Conservation (phyloP, 352 stramenopile species). For the Pythium volutum region DNA sequence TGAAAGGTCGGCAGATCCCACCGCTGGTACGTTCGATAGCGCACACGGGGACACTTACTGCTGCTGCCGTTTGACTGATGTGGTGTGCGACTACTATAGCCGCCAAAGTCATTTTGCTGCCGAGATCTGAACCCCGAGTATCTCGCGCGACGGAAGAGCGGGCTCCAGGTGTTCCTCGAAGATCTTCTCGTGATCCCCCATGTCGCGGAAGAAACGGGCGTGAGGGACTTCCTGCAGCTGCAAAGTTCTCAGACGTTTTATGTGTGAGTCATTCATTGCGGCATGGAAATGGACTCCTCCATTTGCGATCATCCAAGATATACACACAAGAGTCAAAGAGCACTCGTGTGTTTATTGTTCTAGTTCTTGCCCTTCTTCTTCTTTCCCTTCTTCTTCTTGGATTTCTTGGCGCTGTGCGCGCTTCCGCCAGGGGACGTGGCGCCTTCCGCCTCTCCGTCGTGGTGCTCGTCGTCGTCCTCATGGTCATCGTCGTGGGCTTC, state of each 20-base stretch:
- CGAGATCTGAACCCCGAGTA: constrained; percentile 75
- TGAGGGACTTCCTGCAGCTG: constrained; percentile 64
- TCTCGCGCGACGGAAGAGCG: constrained; percentile 42
- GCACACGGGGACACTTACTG: neutral
- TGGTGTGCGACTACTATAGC: constrained; percentile 22
- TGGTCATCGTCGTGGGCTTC: neutral
- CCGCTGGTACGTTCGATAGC: constrained; percentile 26
- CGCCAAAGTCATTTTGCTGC: constrained; percentile 70
- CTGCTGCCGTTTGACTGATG: neutral
- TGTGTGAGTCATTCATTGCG: constrained; percentile 24
- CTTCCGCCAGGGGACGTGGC: constrained; percentile 20
- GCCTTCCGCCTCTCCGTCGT: constrained; percentile 23
- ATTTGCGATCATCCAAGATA: too few relatives aligned
- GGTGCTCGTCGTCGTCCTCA: constrained; percentile 7
- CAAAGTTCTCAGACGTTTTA: constrained; percentile 61
- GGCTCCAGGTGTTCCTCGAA: constrained; percentile 57
- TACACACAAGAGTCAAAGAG: neutral
- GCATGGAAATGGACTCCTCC: neutral
- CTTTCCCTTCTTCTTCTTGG: constrained; percentile 62
- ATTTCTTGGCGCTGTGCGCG: constrained; percentile 31
- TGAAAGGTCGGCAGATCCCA: constrained; percentile 41
- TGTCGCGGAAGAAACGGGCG: constrained; percentile 45
- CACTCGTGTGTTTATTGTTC: neutral
- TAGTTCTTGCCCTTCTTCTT: constrained; percentile 14
- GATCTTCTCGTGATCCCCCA: constrained; percentile 63